Base-by-base conservation (phyloP, 2,329 filamentous ascomycete genomes). In the Alternaria dauci region DNA sequence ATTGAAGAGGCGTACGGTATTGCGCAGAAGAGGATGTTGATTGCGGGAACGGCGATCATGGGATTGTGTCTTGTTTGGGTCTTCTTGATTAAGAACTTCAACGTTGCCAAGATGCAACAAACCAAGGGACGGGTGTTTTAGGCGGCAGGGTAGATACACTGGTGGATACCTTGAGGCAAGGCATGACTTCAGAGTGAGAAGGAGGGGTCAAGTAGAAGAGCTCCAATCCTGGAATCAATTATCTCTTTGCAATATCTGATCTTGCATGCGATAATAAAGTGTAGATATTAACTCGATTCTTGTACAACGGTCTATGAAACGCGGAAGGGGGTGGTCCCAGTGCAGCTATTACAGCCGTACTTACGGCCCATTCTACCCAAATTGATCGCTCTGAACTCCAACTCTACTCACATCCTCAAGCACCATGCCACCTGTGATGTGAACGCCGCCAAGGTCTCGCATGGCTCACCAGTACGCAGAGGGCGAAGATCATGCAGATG, bases 1-100 rank as follows among this genome's bases (percentile, higher is more conserved):
- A 76, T 78, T 41, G 65, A 71, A 23, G 50, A 60, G 28, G 71
- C 75, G 1, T 78, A 78, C 47, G 64, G 53, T 8, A 66, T 65
- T 20, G 58, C 69, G 5, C 83, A 86, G 74, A 77, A 70, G 34
- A 65, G 71, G n/a, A 77, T 82, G 76, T 67, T 81, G 30, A 79
- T 80, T 46, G 78, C 79, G 5, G 66, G 77, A 44, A 74, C 71
- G 8, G 68, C 63, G 18, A 48, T 5, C 59, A 75, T 30, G 67
- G 73, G 64, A 72, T 65, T 42, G 30, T 78, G 18, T 66, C 64
- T 5, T 36, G 75, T 16, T 59, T 74, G 28, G 70, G 64, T 38
- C 66, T 75, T 11, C 28, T 74, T 3, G 62, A 77, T 53, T 74
- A 75, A 69, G 53, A 63, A 80, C 36, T 74, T 76, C 38, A 73